phyloP scores from a whole-genome alignment of 345 rosid genomes.

The Corchorus olitorius region DNA sequence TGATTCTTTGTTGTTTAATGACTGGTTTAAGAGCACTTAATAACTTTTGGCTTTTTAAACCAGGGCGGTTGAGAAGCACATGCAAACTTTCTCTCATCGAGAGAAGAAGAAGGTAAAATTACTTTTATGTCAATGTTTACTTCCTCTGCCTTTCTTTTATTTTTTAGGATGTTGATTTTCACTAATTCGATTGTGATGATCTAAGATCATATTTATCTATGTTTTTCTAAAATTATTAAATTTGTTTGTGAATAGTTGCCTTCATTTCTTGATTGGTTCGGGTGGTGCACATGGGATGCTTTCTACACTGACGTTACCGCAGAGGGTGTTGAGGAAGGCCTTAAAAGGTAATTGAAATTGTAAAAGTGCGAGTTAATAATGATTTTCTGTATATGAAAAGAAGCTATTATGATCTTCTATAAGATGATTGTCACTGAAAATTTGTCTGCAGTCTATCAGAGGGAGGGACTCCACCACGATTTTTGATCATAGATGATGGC shows the following conservation, averaged over 20 bases:
- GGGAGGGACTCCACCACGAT: constrained; percentile 93
- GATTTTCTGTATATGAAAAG: not conserved
- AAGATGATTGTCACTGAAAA: constrained; percentile 23
- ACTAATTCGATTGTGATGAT: not conserved
- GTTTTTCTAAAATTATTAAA: constrained; percentile 16
- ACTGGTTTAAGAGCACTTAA: not conserved
- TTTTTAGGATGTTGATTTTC: not conserved
- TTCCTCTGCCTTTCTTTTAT: not conserved
- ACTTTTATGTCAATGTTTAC: not conserved
- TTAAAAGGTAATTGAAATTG: constrained; percentile 59
- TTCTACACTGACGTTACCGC: constrained; percentile 97
- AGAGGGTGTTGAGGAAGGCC: constrained; percentile 92
- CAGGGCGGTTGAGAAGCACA: constrained; percentile 83
- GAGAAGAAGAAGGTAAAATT: constrained; percentile 78
- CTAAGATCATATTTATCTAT: not conserved
- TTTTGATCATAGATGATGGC: constrained; percentile 95
- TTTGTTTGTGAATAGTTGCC: constrained; percentile 57
- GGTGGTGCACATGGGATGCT: constrained; percentile 99
- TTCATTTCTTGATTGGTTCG: constrained; percentile 92
- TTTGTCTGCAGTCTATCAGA: constrained; percentile 62
- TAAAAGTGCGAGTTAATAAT: constrained; percentile 14
- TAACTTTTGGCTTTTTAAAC: constrained; percentile 9
- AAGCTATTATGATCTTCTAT: not conserved
- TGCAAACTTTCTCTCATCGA: constrained; percentile 86
- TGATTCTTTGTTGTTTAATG: constrained; percentile 4